Conservation (phyloP, 768 basidiomycete species). For the Hygrophoropsis aurantiaca region DNA sequence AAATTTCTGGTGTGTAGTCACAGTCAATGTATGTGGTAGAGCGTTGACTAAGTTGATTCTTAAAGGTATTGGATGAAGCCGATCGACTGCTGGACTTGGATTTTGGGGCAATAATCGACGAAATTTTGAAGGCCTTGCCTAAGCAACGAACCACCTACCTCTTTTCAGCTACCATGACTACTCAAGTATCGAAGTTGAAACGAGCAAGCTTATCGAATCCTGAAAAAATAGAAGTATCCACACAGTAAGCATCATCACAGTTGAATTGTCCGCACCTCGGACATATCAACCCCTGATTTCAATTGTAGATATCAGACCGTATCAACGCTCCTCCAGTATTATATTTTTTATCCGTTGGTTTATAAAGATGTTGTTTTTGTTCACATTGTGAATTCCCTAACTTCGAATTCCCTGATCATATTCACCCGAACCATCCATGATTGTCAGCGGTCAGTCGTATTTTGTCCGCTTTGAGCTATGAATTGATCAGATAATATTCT, state of each 20-base stretch:
- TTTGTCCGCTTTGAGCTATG: not conserved
- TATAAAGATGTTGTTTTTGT: conserved; percentile 92
- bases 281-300: too few species aligned
- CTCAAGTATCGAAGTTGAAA: conserved; percentile 95
- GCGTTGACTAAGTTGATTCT: too few species aligned
- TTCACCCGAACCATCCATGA: conserved; percentile 96
- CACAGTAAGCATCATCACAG: conserved; percentile 61
- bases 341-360: conserved; percentile 87
- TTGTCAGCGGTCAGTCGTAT: conserved; percentile 63
- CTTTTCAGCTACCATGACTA: conserved; percentile 99
- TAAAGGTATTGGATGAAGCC: conserved; percentile 94
- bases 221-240: conserved; percentile 88
- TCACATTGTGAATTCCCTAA: conserved; percentile 83
- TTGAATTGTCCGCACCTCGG: not conserved
- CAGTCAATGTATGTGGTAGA: too few species aligned
- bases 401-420: conserved; percentile 91
- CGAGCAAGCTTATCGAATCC: conserved; percentile 91
- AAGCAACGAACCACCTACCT: conserved; percentile 93
- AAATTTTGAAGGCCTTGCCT: conserved; percentile 93
- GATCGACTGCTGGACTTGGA: conserved; percentile 96
- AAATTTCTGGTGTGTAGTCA: conserved; percentile 81
- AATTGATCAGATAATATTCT: not conserved
- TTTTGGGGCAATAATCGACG: conserved; percentile 93
- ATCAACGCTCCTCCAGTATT: conserved; percentile 92
- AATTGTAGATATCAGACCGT: conserved; percentile 88